phyloP scores from a whole-genome alignment of 2,329 filamentous ascomycete species.

The Triangularia setosa region DNA sequence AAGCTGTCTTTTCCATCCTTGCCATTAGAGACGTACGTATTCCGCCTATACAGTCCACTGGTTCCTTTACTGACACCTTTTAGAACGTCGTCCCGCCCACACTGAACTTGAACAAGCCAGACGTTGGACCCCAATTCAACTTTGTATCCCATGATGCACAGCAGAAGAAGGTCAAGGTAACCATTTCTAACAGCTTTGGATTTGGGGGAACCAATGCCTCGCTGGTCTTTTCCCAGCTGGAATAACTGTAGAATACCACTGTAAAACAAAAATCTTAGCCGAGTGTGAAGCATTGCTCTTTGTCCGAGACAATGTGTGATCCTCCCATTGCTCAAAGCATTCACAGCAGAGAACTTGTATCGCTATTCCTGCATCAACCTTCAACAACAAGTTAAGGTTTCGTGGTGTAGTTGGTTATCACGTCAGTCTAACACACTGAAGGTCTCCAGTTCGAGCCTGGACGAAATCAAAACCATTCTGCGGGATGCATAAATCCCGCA shows the following conservation, averaged over 20 bases:
- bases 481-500: neutral
- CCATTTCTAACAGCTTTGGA: constrained; percentile 92
- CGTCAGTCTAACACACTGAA: constrained; percentile 44
- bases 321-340: neutral
- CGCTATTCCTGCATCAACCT: neutral
- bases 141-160: constrained; percentile 74
- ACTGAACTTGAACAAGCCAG: constrained; percentile 68
- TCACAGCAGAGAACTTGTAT: neutral
- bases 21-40: constrained; percentile 68
- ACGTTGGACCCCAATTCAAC: constrained; percentile 72
- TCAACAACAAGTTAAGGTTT: constrained; percentile 4
- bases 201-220: constrained; percentile 96
- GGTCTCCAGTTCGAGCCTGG: constrained; percentile 31
- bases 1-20: constrained; percentile 80
- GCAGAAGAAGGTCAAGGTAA: constrained; percentile 64
- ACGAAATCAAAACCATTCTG: constrained; percentile 17
- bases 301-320: neutral
- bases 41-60: neutral
- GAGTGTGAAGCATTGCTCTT: neutral
- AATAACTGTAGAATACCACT: constrained; percentile 12
- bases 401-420: constrained; percentile 44
- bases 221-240: constrained; percentile 65
- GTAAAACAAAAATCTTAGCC: neutral
- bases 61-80: neutral
- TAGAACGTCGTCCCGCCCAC: constrained; percentile 82